phyloP scores from a whole-genome alignment of 202 grass and related monocot species.

The Panicum virgatum region DNA sequence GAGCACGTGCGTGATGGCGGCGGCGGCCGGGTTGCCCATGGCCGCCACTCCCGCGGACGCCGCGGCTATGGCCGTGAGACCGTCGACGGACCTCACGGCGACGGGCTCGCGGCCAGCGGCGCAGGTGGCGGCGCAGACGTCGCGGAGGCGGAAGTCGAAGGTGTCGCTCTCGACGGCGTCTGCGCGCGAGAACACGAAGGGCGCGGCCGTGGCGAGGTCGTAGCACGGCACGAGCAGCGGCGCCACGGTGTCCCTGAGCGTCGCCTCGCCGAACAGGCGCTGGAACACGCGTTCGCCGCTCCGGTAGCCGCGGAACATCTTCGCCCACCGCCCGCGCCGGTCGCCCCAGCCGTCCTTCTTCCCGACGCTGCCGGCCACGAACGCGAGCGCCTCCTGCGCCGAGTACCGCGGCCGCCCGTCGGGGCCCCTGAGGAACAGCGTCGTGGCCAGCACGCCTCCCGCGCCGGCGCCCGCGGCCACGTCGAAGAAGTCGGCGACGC shows the following conservation, averaged over 20 bases:
- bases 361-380: conserved; percentile 42
- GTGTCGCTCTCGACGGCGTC: conserved; percentile 60
- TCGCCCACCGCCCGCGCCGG: conserved; percentile 21
- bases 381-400: conserved; percentile 51
- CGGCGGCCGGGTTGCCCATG: conserved; percentile 68
- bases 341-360: conserved; percentile 50
- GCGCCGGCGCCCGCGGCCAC: conserved; percentile 61
- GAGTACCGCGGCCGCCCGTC: conserved; percentile 56
- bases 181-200: conserved; percentile 69
- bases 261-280: conserved; percentile 56
- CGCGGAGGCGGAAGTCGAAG: conserved; percentile 63
- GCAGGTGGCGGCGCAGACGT: conserved; percentile 71
- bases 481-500: conserved; percentile 82
- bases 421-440: conserved; percentile 42
- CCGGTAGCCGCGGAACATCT: background rate
- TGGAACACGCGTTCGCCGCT: conserved; percentile 16
- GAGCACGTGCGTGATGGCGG: conserved; percentile 66
- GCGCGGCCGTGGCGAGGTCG: conserved; percentile 59
- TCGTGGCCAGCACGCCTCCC: conserved; percentile 60
- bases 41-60: conserved; percentile 44
- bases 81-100: conserved; percentile 50
- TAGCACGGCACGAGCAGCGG: conserved; percentile 75
- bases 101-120: background rate
- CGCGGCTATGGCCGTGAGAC: conserved; percentile 36
- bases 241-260: conserved; percentile 59